Evolutionary conservation across 352 stramenopile genomes (phyloP).

Genomic region (Globisporangium okanoganense): DNA sequence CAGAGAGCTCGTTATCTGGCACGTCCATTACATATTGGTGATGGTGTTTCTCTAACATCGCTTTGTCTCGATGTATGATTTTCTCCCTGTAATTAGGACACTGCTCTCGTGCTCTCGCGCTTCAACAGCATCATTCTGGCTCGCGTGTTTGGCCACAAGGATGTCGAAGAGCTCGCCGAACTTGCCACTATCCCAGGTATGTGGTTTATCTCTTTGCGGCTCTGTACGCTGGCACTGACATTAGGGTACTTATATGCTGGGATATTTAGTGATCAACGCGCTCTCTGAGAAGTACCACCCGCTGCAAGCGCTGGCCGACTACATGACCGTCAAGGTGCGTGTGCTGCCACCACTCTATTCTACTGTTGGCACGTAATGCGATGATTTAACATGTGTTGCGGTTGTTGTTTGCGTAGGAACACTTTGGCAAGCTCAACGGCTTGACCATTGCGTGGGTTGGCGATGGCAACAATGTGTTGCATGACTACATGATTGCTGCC

Average conservation of each 20-base stretch:
- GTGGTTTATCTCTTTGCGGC: too few relatives aligned
- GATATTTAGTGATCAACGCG: conserved; percentile 94
- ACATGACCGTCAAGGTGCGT: conserved; percentile 93
- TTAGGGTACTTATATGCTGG: too few relatives aligned
- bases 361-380: not conserved
- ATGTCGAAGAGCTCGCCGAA: conserved; percentile 87
- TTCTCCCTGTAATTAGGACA: conserved; percentile 50
- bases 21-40: not conserved
- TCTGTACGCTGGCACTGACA: too few relatives aligned
- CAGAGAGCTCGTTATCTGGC: not conserved
- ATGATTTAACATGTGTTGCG: not conserved
- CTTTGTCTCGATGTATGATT: not conserved
- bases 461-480: conserved; percentile 97
- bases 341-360: not conserved
- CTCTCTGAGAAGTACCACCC: conserved; percentile 98
- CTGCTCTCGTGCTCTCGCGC: conserved; percentile 82
- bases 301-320: conserved; percentile 97
- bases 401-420: conserved; percentile 35
- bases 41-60: not conserved
- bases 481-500: conserved; percentile 96
- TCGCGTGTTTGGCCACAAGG: conserved; percentile 91
- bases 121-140: conserved; percentile 98
- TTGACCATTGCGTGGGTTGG: conserved; percentile 97
- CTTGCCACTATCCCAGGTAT: conserved; percentile 86
- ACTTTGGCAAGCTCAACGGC: conserved; percentile 82